Evolutionary conservation across 768 basidiomycete genomes (phyloP).

Genomic region (Naematelia aurantialba): DNA sequence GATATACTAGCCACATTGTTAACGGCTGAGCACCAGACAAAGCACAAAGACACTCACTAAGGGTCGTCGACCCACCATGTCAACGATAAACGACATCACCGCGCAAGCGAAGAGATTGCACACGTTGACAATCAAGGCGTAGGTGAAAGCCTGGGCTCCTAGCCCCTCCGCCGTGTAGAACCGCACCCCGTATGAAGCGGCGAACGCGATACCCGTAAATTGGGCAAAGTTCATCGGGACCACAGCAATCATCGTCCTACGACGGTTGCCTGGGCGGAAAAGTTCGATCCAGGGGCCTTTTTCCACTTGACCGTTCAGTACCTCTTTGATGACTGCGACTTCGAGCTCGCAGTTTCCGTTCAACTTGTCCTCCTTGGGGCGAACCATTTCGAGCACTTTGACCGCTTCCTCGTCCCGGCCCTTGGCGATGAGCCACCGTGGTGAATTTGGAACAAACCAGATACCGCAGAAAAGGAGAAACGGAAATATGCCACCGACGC

Average conservation of each 20-base stretch:
- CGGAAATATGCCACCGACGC: background rate
- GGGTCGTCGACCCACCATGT: background rate
- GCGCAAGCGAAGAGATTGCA: background rate
- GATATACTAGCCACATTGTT: background rate
- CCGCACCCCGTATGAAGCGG: background rate
- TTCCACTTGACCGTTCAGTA: background rate
- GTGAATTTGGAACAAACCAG: conserved; percentile 30
- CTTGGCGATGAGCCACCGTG: conserved; percentile 16
- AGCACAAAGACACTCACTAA: background rate
- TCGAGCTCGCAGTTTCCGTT: conserved; percentile 3
- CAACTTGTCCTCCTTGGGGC: conserved; percentile 5
- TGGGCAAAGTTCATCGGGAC: conserved; percentile 1
- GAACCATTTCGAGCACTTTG: conserved; percentile 3
- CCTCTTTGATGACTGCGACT: conserved; percentile 7
- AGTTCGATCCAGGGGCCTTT: conserved; percentile 5
- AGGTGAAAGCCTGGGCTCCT: conserved; percentile 7
- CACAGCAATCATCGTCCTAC: background rate
- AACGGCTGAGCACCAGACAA: background rate
- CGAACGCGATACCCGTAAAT: conserved; percentile 2
- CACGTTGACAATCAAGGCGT: background rate
- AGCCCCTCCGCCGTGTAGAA: conserved; percentile 5
- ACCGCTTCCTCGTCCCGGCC: conserved; percentile 6
- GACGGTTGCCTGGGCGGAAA: conserved; percentile 4
- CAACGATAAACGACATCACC: background rate
- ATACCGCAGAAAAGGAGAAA: conserved; percentile 1